Evolutionary conservation across 2,329 filamentous ascomycete species (phyloP), one percentile per base, ranked within the genome.

Genomic region (Diaporthe eres): DNA sequence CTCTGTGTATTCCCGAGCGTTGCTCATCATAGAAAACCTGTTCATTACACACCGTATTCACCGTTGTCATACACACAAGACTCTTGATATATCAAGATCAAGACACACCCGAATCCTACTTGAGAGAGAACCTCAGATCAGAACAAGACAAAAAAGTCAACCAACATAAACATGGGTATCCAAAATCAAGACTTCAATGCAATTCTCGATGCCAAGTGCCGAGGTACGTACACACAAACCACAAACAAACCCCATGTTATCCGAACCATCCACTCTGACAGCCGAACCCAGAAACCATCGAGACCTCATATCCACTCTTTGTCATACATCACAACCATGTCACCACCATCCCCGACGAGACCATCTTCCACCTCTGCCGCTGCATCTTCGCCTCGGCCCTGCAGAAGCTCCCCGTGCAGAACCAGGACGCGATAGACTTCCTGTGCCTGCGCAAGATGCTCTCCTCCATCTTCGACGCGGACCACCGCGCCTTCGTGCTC

Each of bases 391-490:
- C 79, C 77, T 74, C 72, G 53, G 71, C 28, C 57, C 78, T 79
- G 78, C 80, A 81, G 74, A 60, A 77, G 53, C 77, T 81, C 55
- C 71, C 79, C 51, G 72, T 78, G n/a, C 72, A 79, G 57, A 67
- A 74, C 34, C 55, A 78, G 10, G 22, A 49, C 22, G 39, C 81
- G 19, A 77, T 84, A n/a, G 72, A 75, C 2, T 57, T 78, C 34
- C 76, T 79, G 44, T 78, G 70, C 17, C 76, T 81, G 19, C 74
- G 79, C 13, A 74, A 78, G 6, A 79, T 84, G 42, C 78, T 85
- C 17, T 74, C 79, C 68, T 79, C 83, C 55, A 80, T 83, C 77
- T 84, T 84, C 76, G 82, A 85, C 77, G 78, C 76, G n/a, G 80
- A 81, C 72, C 80, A 79, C 15, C 79, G 80, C 44, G 80, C 81